These are phyloP conservation scores for Teunomyces gatunensis DNA, from an alignment of 805 yeast genomes.

Conservation along the genomic window DNA sequence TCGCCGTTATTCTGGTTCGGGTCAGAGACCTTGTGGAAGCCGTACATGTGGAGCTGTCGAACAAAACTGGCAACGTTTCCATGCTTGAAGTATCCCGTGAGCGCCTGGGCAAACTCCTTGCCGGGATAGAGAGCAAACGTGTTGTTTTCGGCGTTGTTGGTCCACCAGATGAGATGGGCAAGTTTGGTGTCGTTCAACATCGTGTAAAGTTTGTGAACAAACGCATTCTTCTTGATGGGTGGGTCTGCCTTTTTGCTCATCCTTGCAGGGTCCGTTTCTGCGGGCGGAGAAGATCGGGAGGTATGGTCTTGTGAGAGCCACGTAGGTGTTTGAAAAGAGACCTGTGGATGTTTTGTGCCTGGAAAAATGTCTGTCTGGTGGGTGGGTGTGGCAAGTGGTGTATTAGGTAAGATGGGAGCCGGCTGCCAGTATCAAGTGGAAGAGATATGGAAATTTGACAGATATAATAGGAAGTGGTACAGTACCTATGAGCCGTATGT, in stretches of 20 bases:
- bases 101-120: slow-evolving; percentile 55
- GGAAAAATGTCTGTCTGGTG: slow-evolving; percentile 7
- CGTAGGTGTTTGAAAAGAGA: too few species aligned
- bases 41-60: slow-evolving; percentile 93
- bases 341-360: not conserved
- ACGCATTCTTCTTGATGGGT: slow-evolving; percentile 52
- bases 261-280: slow-evolving; percentile 1
- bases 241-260: slow-evolving; percentile 30
- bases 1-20: slow-evolving; percentile 18
- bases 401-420: not conserved
- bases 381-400: not conserved
- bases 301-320: too few species aligned
- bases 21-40: slow-evolving; percentile 79
- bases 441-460: not conserved
- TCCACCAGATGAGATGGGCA: slow-evolving; percentile 43
- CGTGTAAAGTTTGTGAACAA: slow-evolving; percentile 48
- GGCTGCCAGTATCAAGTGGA: not conserved
- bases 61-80: slow-evolving; percentile 93
- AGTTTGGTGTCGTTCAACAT: slow-evolving; percentile 38
- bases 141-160: slow-evolving; percentile 43
- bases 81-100: slow-evolving; percentile 84
- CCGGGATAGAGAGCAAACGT: slow-evolving; percentile 67
- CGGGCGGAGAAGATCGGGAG: not conserved
- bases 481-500: slow-evolving; percentile 1
- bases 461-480: not conserved